Evolutionary conservation across 768 basidiomycete species (phyloP).

Genomic region (Amanita exitialis): DNA sequence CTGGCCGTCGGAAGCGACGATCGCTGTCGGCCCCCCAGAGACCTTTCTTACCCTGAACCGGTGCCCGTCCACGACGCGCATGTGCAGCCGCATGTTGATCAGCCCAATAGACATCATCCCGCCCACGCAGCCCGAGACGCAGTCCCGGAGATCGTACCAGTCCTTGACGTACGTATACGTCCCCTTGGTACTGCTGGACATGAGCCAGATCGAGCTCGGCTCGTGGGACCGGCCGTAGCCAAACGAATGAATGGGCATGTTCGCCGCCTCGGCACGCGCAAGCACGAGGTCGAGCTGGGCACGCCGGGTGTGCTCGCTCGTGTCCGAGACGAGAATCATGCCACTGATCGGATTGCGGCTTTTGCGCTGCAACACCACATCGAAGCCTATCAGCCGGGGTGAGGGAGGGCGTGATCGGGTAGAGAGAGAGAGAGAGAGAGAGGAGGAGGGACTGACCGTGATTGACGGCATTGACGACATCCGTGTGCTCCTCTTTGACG

Average conservation of each 20-base stretch:
- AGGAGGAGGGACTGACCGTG: conserved; percentile 43
- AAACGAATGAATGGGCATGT: conserved; percentile 93
- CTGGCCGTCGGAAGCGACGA: conserved; percentile 85
- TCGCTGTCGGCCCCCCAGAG: conserved; percentile 78
- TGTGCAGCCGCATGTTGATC: conserved; percentile 89
- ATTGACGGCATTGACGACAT: conserved; percentile 98
- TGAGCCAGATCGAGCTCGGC: conserved; percentile 95
- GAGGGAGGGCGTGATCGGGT: background rate
- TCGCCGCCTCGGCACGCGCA: conserved; percentile 92
- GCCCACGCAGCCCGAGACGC: conserved; percentile 89
- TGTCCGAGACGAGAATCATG: conserved; percentile 89
- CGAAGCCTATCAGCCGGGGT: conserved; percentile 48
- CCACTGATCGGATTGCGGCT: conserved; percentile 83
- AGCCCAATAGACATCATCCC: conserved; percentile 96
- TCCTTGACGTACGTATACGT: conserved; percentile 98
- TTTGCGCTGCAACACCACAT: conserved; percentile 92
- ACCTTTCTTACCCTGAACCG: conserved; percentile 94
- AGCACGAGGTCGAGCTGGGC: conserved; percentile 98
- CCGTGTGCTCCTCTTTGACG: conserved; percentile 87
- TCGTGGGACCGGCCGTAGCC: conserved; percentile 97
- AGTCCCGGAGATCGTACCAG: conserved; percentile 91
- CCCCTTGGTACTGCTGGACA: conserved; percentile 96
- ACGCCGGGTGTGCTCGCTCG: conserved; percentile 82
- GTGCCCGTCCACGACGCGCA: conserved; percentile 84
- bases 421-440: background rate